Base-by-base conservation (phyloP, 2,329 filamentous ascomycete species). In the Neurospora crassa region DNA sequence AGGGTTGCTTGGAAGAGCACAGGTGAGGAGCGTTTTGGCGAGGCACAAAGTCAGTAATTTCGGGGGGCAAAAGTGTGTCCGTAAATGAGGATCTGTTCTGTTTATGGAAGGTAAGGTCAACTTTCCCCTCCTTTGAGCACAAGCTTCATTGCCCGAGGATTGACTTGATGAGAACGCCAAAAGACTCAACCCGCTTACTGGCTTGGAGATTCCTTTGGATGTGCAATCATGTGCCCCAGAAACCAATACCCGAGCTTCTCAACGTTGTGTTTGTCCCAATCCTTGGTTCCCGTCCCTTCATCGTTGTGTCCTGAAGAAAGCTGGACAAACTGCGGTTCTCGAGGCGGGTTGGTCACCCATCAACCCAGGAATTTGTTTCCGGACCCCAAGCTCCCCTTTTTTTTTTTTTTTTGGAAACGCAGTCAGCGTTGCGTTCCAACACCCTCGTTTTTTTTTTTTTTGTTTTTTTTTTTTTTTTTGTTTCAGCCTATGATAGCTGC, bases 401-500 rank as follows among this genome's bases (percentile, higher is more conserved):
- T n/a, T n/a, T n/a, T n/a, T n/a, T n/a, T n/a, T n/a, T n/a, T 40
- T 40, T 29, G 3, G 6, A 43, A 18, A 43, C 47, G 5, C 47
- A 34, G 10, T 59, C 47, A 59, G 3, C 6, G 24, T 34, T 34
- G 6, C 47, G 14, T 59, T 59, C 24, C 24, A 59, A 5, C 14
- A 10, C 1, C 6, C 29, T 18, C 14, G 0, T 10, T 8, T 11
- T 2, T 3, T 10, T 5, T 11, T 0, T 14, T n/a, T n/a, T n/a
- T n/a, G n/a, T 8, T 11, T 2, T 3, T 10, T 5, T 11, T 0
- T 14, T 10, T 8, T 11, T 2, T 3, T 10, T 5, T 11, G 0
- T 14, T 34, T 34, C 47, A 34, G 24, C 47, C 47, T 59, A 59
- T 59, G 47, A 34, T 34, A 5, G 20, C 2, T 59, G 47, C 24